Evolutionary conservation across 805 yeast species (phyloP), one percentile per base, ranked within the genome.

Genomic region (Wickerhamomyces bisporus): DNA sequence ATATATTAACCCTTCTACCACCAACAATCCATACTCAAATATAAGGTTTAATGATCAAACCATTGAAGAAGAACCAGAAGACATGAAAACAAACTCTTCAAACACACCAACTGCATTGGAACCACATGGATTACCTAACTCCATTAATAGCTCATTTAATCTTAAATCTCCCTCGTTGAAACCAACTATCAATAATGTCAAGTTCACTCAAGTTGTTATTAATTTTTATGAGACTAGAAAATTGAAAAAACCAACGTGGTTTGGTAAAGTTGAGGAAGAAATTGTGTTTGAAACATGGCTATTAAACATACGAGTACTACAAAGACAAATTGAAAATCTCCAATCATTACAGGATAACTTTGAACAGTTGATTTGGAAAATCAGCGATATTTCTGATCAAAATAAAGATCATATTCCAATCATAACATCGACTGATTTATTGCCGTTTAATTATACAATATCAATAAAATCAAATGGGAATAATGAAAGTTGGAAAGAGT

Each of bases 241-340:
- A 20, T 35, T 65, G 20, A 71, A 72, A 59, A 72, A 71, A 40
- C 61, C 68, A 16, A 68, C 79, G 27, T 77, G 83, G 81, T 78
- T 75, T 57, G 77, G 53, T 43, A 52, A 52, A 19, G 43, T 47
- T 12, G 64, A 61, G 24, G 76, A 71, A 31, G 75, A 71, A 23
- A 49, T 63, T 18, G 62, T 74, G 46, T 85, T 93, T 88, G 94
- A 85, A 53, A 65, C 70, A 17, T 85, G 95, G 94, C 57, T 64
- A 5, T 56, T 85, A 32, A 69, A 68, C 26, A 62, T 81, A 9
- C 66, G 64, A 21, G 62, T 77, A 7, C 55, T 73, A 21, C 66
- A 74, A 38, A 36, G 42, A 25, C 15, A 26, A 14, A 26, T 44
- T 42, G 44, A 30, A 14, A 37, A 28, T 40, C 15, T 48, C 10